Base-by-base conservation (phyloP, 495 filamentous ascomycete genomes). In the Elasticomyces elasticus region DNA sequence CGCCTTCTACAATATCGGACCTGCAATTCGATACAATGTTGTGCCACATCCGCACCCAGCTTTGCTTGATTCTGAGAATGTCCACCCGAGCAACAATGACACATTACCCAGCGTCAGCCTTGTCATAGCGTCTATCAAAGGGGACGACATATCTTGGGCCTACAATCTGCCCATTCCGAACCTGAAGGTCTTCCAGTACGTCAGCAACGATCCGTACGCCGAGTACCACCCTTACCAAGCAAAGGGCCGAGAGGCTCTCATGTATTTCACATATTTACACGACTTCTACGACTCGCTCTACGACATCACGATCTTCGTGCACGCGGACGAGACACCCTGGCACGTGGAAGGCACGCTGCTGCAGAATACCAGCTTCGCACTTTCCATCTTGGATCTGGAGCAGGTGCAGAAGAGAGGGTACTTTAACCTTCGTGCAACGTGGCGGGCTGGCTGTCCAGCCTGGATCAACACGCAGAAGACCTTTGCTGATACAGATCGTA, bases 391-490 rank as follows among this genome's bases (percentile, higher is more conserved):
- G 15, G 22, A 42, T 24, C 30, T 42, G 4, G 11, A 5, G 3
- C 49, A 42, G 26, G 31, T 52, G 3, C 40, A 19, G 1, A 7
- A 7, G 12, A 52, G 31, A 26, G 17, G 27, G 9, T 52, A 52
- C 25, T 38, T 52, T 20, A 52, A 52, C 17, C 49, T 52, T 20
- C 49, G 49, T 33, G 30, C 24, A 30, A 38, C 30, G 30, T 52
- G 49, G 49, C 17, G 37, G 1, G 31, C 49, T 24, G 49, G 30
- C 22, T 52, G 49, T 42, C 49, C 49, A 10, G 19, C 19, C 17
- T 52, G 49, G 49, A 52, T 52, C 49, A 20, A 52, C 20, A 38
- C 49, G 37, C 25, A 2, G 30, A 52, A 38, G 19, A 41, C 30
- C 1, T 12, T 6, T n/a, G 25, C 40, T 20, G 37, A 52, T 24